Percentiles rank a stretch among this genome's conserved stretches.
Conservation (phyloP, 139 green algal species). For the Closterium sp. region DNA sequence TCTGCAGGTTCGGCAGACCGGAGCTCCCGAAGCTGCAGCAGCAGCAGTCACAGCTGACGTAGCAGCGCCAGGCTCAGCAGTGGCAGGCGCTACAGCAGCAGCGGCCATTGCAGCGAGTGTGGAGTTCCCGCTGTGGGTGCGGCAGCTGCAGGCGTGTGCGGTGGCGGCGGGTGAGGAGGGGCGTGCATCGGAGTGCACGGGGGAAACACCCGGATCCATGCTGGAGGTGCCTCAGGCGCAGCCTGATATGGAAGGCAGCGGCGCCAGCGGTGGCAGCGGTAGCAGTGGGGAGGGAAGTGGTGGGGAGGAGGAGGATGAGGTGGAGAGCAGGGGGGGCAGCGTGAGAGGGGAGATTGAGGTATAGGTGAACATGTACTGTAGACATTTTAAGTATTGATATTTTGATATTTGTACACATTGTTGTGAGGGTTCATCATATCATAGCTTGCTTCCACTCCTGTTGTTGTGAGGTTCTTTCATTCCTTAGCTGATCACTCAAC, state of each 20-base stretch:
- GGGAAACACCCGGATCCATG: background rate
- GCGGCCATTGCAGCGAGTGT: background rate
- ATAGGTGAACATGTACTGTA: background rate
- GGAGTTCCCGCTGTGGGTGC: background rate
- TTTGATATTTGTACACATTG: no score
- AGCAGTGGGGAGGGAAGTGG: no score
- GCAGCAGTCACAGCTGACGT: no score
- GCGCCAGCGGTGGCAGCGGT: no score
- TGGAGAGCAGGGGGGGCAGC: background rate
- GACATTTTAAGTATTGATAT: no score
- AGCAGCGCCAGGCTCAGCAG: background rate
- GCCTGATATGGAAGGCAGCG: background rate
- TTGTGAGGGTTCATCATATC: no score
- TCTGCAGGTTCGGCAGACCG: background rate
- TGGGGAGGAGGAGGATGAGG: background rate
- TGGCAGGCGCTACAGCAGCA: no score
- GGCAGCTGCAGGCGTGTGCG: background rate
- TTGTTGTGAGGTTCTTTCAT: no score
- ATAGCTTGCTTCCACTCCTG: no score
- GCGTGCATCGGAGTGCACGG: background rate
- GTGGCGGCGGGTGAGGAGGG: no score
- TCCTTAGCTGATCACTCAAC: no score
- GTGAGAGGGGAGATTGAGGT: no score
- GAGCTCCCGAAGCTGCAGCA: background rate
- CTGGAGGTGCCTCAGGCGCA: background rate